Evolutionary conservation across 495 filamentous ascomycete genomes (phyloP).

Genomic region (Lophiotrema nucula): DNA sequence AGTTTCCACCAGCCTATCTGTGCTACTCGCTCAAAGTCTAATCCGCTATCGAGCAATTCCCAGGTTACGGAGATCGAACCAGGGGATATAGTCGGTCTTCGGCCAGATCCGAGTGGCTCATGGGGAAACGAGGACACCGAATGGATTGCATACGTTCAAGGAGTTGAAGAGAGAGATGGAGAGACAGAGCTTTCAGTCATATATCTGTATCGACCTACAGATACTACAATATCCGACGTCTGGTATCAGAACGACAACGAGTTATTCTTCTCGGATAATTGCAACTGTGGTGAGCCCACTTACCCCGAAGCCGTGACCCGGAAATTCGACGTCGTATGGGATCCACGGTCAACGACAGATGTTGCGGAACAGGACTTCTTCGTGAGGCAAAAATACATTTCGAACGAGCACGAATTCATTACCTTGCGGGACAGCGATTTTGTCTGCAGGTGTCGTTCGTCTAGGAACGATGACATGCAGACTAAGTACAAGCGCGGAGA

Average conservation of each 20-base stretch:
- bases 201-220: constrained; percentile 68
- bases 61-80: constrained; percentile 36
- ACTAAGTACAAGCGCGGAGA: constrained; percentile 47
- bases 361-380: constrained; percentile 57
- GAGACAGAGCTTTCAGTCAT: constrained; percentile 55
- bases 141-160: constrained; percentile 70
- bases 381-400: constrained; percentile 64
- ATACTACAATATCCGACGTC: constrained; percentile 63
- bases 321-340: constrained; percentile 40
- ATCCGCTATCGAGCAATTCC: too few species aligned
- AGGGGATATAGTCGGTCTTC: constrained; percentile 54
- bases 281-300: constrained; percentile 55
- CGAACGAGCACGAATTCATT: constrained; percentile 52
- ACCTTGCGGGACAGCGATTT: constrained; percentile 51
- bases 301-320: background rate
- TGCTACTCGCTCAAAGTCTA: constrained; percentile 14
- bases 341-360: constrained; percentile 42
- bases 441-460: constrained; percentile 36
- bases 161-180: constrained; percentile 42
- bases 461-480: constrained; percentile 3
- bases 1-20: constrained; percentile 3
- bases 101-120: constrained; percentile 44
- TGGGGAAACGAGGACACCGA: constrained; percentile 50
- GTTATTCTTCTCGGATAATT: constrained; percentile 74
- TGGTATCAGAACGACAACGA: constrained; percentile 68